Percentiles rank a stretch among this genome's conserved stretches.
These are phyloP conservation scores for Agaricus subrufescens DNA, from an alignment of 768 basidiomycete species.

Conservation along the genomic window DNA sequence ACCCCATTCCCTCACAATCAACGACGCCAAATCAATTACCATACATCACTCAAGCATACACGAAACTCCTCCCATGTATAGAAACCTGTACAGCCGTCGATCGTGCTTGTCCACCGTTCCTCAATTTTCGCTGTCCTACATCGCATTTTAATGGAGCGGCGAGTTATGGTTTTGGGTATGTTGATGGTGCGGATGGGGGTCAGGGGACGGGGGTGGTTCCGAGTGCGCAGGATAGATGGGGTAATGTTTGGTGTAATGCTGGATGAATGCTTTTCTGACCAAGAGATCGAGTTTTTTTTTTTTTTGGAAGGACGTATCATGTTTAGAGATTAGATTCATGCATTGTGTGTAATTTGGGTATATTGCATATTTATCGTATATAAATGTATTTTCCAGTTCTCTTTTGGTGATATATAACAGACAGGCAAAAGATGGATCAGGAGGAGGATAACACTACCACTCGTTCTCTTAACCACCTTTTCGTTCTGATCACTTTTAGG, in stretches of 20 bases:
- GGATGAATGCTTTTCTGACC: background rate
- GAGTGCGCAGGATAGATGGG: conserved; percentile 57
- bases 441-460: no score
- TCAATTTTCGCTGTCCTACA: conserved; percentile 68
- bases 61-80: conserved; percentile 70
- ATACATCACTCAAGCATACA: conserved; percentile 40
- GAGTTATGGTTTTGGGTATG: conserved; percentile 75
- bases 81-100: conserved; percentile 73
- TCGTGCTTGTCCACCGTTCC: conserved; percentile 71
- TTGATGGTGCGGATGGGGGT: conserved; percentile 51
- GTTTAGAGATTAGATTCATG: no score
- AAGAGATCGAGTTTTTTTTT: background rate
- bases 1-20: conserved; percentile 30
- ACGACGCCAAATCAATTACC: conserved; percentile 45
- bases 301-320: background rate
- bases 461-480: conserved; percentile 2
- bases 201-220: conserved; percentile 49
- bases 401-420: no score
- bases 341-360: no score
- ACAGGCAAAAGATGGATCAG: no score
- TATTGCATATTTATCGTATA: no score
- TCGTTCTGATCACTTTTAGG: conserved; percentile 1
- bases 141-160: conserved; percentile 52
- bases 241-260: conserved; percentile 66
- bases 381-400: no score